Evolutionary conservation across 805 yeast genomes (phyloP), one percentile per base, ranked within the genome.

Genomic region (Teunomyces barrocoloradensis): DNA sequence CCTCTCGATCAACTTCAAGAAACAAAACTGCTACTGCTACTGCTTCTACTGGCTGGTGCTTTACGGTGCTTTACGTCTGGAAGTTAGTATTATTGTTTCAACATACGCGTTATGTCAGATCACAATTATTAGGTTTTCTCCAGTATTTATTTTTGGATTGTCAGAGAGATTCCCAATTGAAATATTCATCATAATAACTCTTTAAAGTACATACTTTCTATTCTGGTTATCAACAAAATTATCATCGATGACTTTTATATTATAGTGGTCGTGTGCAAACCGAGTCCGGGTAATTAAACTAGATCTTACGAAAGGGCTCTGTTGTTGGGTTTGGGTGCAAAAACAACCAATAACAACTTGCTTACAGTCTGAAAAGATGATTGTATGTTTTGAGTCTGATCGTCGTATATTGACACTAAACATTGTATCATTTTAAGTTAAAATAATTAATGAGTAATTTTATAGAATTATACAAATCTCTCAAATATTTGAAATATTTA

Each of bases 91-190:
- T 17, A 11, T 32, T 25, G 27, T 9, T 21, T 25, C 28, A 23
- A 7, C n/a, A n/a, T n/a, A 13, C 7, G 5, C 17, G 39, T 29
- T 42, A 12, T 21, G 29, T 55, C 58, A 55, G 61, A 49, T 25
- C 42, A 42, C 59, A 51, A 55, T 52, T 51, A 47, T 42, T 41
- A 39, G 49, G 54, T 58, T 57, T 57, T 63, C 64, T 59, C 64
- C 66, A 59, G 45, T 41, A 27, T 37, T 21, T 12, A 6, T 37
- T 36, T 35, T 35, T 18, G 25, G 64, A 55, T 60, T 63, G 65
- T 64, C 69, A 62, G 68, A 64, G 69, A 63, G 67, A 63, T 64
- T 64, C 68, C 68, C 68, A 63, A 60, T 63, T 63, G 66, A 55
- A 48, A 11, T 21, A 49, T 57, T 62, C 65, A 62, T 62, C 68